Evolutionary conservation across 192 early-diverging fungal genomes (phyloP), one percentile per base, ranked within the genome.

Genomic region (Rhizoclosmatium globosum): DNA sequence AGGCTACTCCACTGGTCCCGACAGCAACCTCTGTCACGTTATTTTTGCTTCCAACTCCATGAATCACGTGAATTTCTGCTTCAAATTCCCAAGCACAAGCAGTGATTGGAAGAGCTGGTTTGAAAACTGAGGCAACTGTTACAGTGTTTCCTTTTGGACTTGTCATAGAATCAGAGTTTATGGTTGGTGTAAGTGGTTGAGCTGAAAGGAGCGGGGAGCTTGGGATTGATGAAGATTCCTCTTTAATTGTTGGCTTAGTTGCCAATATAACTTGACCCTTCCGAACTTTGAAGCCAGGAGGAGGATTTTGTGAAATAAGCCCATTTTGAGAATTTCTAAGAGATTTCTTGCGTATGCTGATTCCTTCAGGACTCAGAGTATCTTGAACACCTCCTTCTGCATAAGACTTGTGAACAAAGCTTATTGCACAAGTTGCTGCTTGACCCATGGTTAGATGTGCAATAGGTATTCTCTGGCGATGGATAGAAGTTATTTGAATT

Each of bases 401-500:
- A 69, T 79, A 31, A 44, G 47, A 62, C 17, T 79, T 60, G 62
- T 44, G 47, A 48, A 64, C 13, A 71, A 82, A 85, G 69, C n/a
- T 82, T 43, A 96, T 83, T 4, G 95, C 95, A 46, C 93, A 80
- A 7, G 94, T 92, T 4, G 92, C 94, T 31, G 93, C 93, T 39
- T 94, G 92, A 3, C 95, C 94, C 0, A 91, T 85, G 38, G 90
- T 82, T 13, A 94, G 86, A 6, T 87, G 85, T 23, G 88, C 86
- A 58, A 92, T 89, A 0, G 94, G 91, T 74, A 93, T 93, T 1
- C 96, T 88, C 74, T 95, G 92, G 4, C 93, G 89, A 56, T 97
- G 95, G 42, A 96, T 94, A 0, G 95, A 95, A 31, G 84, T 88
- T 7, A 97, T 87, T 3, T 85, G 85, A 0, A 94, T 89, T 4